Conservation (phyloP, 2,329 filamentous ascomycete genomes). For the Pestalotiopsis fici region DNA sequence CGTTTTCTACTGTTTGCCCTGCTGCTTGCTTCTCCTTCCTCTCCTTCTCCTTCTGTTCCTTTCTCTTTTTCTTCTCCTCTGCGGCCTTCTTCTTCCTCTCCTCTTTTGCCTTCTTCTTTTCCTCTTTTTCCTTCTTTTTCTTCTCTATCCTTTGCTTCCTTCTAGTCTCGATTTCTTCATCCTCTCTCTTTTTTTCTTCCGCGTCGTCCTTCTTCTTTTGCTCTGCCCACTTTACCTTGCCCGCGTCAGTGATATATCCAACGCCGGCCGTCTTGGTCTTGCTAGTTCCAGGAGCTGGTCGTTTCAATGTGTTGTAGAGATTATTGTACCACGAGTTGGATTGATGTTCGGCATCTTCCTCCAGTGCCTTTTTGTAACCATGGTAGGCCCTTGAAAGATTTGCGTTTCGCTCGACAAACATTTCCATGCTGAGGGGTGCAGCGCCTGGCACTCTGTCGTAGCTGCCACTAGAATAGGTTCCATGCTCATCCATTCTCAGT, state of each 20-base stretch:
- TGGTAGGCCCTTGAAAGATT: not conserved
- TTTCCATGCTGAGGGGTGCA: not conserved
- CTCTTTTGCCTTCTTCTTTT: not conserved
- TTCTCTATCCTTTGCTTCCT: not conserved
- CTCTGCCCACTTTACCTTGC: not conserved
- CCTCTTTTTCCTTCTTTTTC: not conserved
- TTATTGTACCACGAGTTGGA: not conserved
- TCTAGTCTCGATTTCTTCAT: not conserved
- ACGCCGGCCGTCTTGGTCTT: not conserved
- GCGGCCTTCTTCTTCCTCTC: not conserved
- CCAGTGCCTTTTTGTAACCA: not conserved
- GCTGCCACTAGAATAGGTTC: not conserved
- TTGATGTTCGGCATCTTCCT: not conserved
- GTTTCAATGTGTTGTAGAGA: not conserved
- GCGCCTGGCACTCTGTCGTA: not conserved
- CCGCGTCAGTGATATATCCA: not conserved
- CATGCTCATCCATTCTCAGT: not conserved
- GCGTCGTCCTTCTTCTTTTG: not conserved
- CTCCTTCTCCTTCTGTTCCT: not conserved
- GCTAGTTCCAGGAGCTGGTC: not conserved
- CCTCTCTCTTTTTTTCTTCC: not conserved
- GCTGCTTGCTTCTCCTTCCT: not conserved
- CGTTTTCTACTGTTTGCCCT: not conserved
- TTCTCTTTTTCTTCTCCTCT: not conserved
- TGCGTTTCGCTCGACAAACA: not conserved